Evolutionary conservation across 2,329 filamentous ascomycete genomes (phyloP), one percentile per base, ranked within the genome.

Genomic region (Diaporthe ilicicola): DNA sequence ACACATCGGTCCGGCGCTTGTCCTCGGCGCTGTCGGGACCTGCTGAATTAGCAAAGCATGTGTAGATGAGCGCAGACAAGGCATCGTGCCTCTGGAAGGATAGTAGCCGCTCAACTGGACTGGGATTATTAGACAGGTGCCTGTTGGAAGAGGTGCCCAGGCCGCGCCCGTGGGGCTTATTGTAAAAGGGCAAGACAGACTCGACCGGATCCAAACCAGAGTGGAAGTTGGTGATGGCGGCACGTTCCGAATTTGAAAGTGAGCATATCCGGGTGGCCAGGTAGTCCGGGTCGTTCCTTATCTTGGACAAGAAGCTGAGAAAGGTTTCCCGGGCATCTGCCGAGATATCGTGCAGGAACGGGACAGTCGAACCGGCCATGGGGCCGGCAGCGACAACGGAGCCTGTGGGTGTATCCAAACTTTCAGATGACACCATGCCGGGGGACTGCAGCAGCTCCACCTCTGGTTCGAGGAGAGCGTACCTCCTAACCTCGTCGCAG

Each of bases 61-160:
- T 95, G 82, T 96, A 93, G 73, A 97, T 89, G 74, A 98, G 87
- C 70, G 93, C 91, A 73, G 94, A 94, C 62, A 98, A 85, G 12
- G 94, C 92, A 79, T 97, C 94, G 78, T 95, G 93, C 76, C 95
- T 89, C 82, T 97, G 94, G 79, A 98, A 97, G 65, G 93, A 95
- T 76, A 97, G 85, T 73, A 96, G 89, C 77, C 93, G 91, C 80
- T 97, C 94, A 76, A 97, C 92, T 72, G 93, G 90, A 74, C 86
- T 91, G 74, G 84, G 83, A 73, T 80, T 76, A 74, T 79, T 80
- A 78, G 79, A 68, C 29, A 75, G 70, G 22, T 77, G 75, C 62
- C 74, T 73, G 62, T 71, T 76, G 42, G 76, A 74, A 1, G 73
- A 75, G 56, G 81, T 79, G 9, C 75, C 76, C n/a, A 74, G 68